Conservation (phyloP, 305 asterid genomes). For the Fraxinus nigra region DNA sequence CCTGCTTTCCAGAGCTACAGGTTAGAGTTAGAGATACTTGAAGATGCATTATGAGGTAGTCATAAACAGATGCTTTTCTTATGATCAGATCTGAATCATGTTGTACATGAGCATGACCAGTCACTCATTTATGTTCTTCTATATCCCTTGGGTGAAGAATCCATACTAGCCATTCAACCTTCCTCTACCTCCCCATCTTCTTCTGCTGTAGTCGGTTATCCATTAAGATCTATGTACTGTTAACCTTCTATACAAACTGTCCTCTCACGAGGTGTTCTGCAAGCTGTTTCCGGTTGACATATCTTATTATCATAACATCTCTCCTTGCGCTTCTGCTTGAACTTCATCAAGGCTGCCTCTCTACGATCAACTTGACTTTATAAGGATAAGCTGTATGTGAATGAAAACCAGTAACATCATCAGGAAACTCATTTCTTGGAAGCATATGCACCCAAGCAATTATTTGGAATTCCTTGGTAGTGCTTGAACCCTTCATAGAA, state of each 20-base stretch:
- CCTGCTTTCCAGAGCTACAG: no score
- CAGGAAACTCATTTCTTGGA: constrained; percentile 40
- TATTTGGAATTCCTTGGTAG: neutral
- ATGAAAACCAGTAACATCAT: constrained; percentile 32
- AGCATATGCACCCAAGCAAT: constrained; percentile 37
- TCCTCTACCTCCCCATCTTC: constrained; percentile 24
- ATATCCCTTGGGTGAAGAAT: constrained; percentile 4
- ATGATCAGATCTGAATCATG: no score
- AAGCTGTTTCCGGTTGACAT: constrained; percentile 71
- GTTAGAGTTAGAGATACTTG: no score
- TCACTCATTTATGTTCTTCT: no score
- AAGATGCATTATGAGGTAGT: no score
- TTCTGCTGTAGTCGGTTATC: constrained; percentile 21
- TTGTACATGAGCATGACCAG: no score
- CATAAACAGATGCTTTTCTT: no score
- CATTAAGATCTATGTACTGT: constrained; percentile 80
- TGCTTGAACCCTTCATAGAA: constrained; percentile 43
- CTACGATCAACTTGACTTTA: constrained; percentile 59
- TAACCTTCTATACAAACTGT: constrained; percentile 82
- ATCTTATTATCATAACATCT: constrained; percentile 87
- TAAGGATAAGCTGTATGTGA: no score
- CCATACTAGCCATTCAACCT: constrained; percentile 28
- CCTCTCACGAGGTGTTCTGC: constrained; percentile 93
- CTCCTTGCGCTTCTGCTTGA: constrained; percentile 84
- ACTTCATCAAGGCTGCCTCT: constrained; percentile 87